phyloP scores from a whole-genome alignment of 306 rosid species.

The Calophaca sinica region DNA sequence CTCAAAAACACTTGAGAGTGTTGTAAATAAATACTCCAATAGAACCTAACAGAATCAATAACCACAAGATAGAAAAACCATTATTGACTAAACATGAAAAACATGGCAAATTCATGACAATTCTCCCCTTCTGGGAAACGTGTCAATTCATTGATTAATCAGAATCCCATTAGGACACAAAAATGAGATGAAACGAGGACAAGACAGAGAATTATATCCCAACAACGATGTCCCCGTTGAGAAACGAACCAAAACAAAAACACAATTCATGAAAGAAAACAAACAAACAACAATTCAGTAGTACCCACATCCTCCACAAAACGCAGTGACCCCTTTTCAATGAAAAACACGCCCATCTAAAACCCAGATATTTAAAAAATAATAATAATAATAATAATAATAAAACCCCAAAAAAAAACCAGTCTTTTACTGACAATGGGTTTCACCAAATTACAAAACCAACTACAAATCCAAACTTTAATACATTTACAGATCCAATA shows the following conservation, averaged over 20 bases:
- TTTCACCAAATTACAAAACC: neutral
- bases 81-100: neutral
- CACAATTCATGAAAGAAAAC: neutral
- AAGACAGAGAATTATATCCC: too few species aligned
- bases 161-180: too few species aligned
- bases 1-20: neutral
- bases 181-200: too few species aligned
- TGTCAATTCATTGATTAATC: neutral
- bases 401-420: neutral
- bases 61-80: neutral
- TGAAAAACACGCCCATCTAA: neutral
- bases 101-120: neutral
- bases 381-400: too few species aligned
- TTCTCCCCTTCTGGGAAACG: neutral
- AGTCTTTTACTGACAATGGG: neutral
- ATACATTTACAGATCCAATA: neutral
- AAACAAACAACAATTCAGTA: neutral
- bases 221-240: too few species aligned
- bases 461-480: neutral
- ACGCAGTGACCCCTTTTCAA: neutral
- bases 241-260: neutral
- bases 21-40: neutral
- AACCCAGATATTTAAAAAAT: neutral
- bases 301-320: neutral
- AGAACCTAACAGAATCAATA: conserved; percentile 32